Evolutionary conservation across 305 asterid species (phyloP).

Genomic region (Solanum hybrid): DNA sequence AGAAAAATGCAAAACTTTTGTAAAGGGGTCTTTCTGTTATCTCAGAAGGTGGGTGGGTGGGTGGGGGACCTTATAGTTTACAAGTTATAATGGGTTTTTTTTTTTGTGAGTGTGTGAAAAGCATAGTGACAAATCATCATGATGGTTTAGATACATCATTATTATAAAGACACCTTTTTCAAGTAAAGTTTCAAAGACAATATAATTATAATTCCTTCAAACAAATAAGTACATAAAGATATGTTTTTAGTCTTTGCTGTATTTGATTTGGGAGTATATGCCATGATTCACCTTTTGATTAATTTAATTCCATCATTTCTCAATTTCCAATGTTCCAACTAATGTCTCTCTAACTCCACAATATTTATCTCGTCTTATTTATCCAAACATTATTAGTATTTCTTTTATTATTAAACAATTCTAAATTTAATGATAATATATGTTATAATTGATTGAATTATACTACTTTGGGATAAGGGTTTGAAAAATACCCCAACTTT

Average conservation of each 20-base stretch:
- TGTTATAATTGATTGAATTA: background rate
- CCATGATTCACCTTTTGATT: conserved; percentile 10
- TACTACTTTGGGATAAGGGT: background rate
- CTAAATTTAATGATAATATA: background rate
- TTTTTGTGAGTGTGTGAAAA: conserved; percentile 19
- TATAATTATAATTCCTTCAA: background rate
- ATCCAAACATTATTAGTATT: background rate
- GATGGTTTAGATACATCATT: conserved; percentile 20
- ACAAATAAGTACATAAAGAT: conserved; percentile 11
- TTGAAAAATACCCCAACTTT: too few species aligned
- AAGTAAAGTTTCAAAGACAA: conserved; percentile 14
- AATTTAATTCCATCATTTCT: background rate
- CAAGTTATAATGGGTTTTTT: conserved; percentile 16
- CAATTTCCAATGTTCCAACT: background rate
- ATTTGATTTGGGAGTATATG: conserved; percentile 8
- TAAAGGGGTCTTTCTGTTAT: conserved; percentile 12
- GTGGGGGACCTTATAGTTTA: conserved; percentile 8
- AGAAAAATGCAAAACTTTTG: background rate
- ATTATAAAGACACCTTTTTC: conserved; percentile 9
- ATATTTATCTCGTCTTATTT: background rate
- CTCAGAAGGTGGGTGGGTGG: background rate
- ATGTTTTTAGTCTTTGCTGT: background rate
- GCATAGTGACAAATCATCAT: conserved; percentile 12
- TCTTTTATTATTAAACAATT: background rate
- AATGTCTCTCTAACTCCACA: background rate